Conservation (phyloP, 805 yeast species). For the Zygoascus tannicola region DNA sequence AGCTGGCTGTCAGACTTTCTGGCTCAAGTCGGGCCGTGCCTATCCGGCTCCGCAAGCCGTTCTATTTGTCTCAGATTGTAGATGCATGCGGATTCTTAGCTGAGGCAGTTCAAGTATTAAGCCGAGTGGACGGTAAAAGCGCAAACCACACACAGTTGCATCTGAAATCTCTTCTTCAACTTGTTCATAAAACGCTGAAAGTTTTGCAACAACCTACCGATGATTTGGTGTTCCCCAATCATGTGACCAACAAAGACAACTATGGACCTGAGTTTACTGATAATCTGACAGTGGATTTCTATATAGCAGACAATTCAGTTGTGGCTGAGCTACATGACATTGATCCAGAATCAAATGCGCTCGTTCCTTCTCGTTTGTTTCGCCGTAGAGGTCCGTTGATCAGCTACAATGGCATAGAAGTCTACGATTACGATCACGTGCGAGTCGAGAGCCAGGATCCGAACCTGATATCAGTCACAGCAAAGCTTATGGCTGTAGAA, state of each 20-base stretch:
- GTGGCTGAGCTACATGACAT: constrained; percentile 15
- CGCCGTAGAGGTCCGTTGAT: background rate
- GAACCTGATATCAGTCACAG: constrained; percentile 17
- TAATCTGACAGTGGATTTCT: constrained; percentile 15
- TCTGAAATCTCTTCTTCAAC: background rate
- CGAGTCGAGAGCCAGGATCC: constrained; percentile 21
- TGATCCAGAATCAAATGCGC: constrained; percentile 1
- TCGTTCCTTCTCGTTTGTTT: constrained; percentile 1
- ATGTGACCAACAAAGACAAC: constrained; percentile 4
- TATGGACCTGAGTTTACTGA: constrained; percentile 10
- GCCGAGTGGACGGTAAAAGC: background rate
- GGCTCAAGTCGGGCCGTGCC: constrained; percentile 5
- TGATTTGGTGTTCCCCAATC: constrained; percentile 9
- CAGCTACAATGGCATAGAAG: constrained; percentile 11
- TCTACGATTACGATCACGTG: constrained; percentile 17
- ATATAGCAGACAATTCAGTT: constrained; percentile 14
- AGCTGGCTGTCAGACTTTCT: constrained; percentile 12
- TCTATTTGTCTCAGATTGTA: constrained; percentile 14
- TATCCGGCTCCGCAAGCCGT: constrained; percentile 7
- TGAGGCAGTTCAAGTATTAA: constrained; percentile 7
- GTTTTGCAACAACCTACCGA: constrained; percentile 9
- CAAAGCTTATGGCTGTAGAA: constrained; percentile 19
- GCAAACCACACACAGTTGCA: background rate
- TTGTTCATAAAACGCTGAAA: constrained; percentile 1
- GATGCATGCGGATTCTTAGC: constrained; percentile 13